phyloP scores from a whole-genome alignment of 805 yeast species.

The Barnettozyma sucrosica region DNA sequence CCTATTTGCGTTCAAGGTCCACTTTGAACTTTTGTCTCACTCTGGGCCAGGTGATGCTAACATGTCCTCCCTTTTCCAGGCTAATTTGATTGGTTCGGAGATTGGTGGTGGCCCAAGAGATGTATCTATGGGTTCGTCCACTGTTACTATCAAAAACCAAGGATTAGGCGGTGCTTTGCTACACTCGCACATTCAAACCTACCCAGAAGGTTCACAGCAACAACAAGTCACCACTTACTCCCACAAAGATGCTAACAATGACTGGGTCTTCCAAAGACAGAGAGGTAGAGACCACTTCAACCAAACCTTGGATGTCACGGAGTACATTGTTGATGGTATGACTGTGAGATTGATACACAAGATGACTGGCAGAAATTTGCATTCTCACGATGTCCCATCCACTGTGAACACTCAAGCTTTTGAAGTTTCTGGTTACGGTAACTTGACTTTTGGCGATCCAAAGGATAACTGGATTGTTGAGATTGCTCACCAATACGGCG shows the following conservation, averaged over 20 bases:
- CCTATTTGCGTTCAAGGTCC: constrained; percentile 63
- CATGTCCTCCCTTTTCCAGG: constrained; percentile 80
- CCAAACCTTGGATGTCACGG: constrained; percentile 21
- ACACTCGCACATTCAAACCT: constrained; percentile 73
- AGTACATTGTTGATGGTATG: constrained; percentile 52
- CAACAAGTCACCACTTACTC: constrained; percentile 94
- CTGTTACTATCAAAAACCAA: constrained; percentile 46
- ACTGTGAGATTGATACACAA: constrained; percentile 67
- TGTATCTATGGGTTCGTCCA: constrained; percentile 50
- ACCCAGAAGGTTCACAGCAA: constrained; percentile 89
- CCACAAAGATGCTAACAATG: constrained; percentile 81
- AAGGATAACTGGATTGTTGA: constrained; percentile 79
- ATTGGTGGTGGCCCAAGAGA: constrained; percentile 65
- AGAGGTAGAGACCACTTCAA: constrained; percentile 31
- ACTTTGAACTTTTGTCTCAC: constrained; percentile 65
- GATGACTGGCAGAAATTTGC: constrained; percentile 66
- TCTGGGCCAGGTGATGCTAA: constrained; percentile 79
- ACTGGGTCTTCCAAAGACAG: constrained; percentile 65
- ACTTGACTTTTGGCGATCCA: constrained; percentile 54
- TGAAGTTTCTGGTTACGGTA: constrained; percentile 83
- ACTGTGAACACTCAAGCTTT: constrained; percentile 59
- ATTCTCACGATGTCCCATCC: constrained; percentile 75
- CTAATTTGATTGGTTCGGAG: constrained; percentile 61
- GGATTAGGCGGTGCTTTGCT: constrained; percentile 70
- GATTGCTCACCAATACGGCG: constrained; percentile 51